Evolutionary conservation across 495 filamentous ascomycete species (phyloP).

Genomic region (Penicillium alfredii): DNA sequence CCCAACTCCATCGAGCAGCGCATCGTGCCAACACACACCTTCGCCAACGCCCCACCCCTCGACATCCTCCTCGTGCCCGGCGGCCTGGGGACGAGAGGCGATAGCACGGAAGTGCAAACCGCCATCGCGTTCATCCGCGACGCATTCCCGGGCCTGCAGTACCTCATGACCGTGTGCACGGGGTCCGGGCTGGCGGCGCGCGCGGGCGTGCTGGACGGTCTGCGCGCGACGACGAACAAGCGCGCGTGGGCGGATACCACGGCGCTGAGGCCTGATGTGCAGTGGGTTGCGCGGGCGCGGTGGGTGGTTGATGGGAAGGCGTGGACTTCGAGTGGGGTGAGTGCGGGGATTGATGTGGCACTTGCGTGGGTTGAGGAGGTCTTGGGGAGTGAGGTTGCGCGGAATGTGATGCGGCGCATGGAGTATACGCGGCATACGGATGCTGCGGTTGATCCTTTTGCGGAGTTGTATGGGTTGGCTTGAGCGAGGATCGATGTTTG

Average conservation of each 20-base stretch:
- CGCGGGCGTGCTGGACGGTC: constrained; percentile 54
- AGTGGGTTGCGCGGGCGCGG: constrained; percentile 56
- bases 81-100: constrained; percentile 46
- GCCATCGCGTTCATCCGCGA: constrained; percentile 42
- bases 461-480: constrained; percentile 16
- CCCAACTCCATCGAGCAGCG: constrained; percentile 28
- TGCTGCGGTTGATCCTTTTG: constrained; percentile 18
- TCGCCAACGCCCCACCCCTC: constrained; percentile 31
- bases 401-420: constrained; percentile 8
- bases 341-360: constrained; percentile 60
- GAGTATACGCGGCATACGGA: constrained; percentile 18
- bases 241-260: constrained; percentile 21
- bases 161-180: constrained; percentile 58
- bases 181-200: constrained; percentile 47
- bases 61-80: constrained; percentile 66
- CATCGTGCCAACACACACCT: constrained; percentile 60
- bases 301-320: constrained; percentile 63
- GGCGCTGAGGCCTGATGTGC: constrained; percentile 35
- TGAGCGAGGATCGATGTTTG: too few species aligned
- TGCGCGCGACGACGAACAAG: constrained; percentile 50
- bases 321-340: constrained; percentile 59
- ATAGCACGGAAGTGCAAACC: constrained; percentile 11
- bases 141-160: constrained; percentile 41
- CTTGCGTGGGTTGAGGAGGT: constrained; percentile 23
- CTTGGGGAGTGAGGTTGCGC: constrained; percentile 14